Conservation (phyloP, 2,329 filamentous ascomycete genomes). For the Aspergillus sp. region DNA sequence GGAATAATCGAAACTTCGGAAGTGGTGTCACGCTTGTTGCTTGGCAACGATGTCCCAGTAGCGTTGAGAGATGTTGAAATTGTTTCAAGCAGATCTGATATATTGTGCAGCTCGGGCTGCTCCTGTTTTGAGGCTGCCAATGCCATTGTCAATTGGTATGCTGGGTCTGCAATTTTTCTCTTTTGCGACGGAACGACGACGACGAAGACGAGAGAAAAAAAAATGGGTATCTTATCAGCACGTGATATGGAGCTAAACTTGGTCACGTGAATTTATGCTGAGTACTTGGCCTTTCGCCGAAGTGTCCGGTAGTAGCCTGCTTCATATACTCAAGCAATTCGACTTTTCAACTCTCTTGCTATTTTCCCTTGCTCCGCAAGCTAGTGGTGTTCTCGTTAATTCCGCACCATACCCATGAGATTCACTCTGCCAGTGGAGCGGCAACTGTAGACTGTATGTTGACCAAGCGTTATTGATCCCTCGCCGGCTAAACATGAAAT, state of each 20-base stretch:
- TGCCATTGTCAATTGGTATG: slow-evolving; percentile 29
- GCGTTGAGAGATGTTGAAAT: slow-evolving; percentile 41
- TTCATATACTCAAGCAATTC: neutral
- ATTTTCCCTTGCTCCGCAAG: neutral
- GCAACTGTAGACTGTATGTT: slow-evolving; percentile 28
- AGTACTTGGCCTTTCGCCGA: slow-evolving; percentile 6
- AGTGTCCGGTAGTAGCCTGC: slow-evolving; percentile 7
- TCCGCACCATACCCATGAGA: slow-evolving; percentile 16
- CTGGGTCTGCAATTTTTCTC: slow-evolving; percentile 9
- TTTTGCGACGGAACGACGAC: too few species aligned
- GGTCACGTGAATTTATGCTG: slow-evolving; percentile 6
- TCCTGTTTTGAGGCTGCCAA: slow-evolving; percentile 25
- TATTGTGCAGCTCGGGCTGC: slow-evolving; percentile 28
- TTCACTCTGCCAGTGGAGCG: slow-evolving; percentile 16
- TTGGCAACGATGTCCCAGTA: slow-evolving; percentile 42
- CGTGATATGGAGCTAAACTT: slow-evolving; percentile 16
- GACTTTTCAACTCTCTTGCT: neutral
- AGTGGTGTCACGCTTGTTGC: slow-evolving; percentile 31
- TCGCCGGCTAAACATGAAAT: slow-evolving; percentile 17
- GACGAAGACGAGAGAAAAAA: slow-evolving; percentile 17
- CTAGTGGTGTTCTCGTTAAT: neutral
- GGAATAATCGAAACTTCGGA: slow-evolving; percentile 73
- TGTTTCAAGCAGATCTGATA: slow-evolving; percentile 39
- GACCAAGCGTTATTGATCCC: slow-evolving; percentile 12
- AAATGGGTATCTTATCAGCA: slow-evolving; percentile 31